A percentile compares a stretch with the other conserved stretches of the same genome.
These are phyloP conservation scores for Aspergillus cejpii DNA, from an alignment of 2,329 filamentous ascomycete species.

Conservation along the genomic window DNA sequence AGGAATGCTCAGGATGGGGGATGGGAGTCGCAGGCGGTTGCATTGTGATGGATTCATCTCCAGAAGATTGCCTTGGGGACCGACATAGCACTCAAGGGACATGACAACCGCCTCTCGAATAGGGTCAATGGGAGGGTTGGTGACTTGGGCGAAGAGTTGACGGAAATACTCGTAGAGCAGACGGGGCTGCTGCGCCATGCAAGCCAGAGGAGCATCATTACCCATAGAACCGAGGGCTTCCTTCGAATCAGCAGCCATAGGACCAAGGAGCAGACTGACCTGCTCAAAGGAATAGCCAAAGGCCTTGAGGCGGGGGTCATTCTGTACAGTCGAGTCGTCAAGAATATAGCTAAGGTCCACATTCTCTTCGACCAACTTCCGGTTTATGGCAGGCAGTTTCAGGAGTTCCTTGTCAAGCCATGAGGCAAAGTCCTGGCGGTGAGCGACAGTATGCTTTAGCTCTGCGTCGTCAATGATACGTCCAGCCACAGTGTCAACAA, in stretches of 20 bases:
- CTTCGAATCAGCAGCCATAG: constrained; percentile 96
- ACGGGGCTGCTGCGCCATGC: constrained; percentile 80
- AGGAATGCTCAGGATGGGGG: constrained; percentile 78
- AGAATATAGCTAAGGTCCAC: constrained; percentile 61
- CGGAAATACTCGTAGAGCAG: constrained; percentile 95
- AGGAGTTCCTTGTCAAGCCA: constrained; percentile 86
- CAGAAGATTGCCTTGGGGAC: constrained; percentile 87
- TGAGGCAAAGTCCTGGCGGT: constrained; percentile 74
- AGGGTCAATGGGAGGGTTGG: constrained; percentile 93
- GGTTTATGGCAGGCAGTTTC: constrained; percentile 67
- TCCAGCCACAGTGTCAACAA: constrained; percentile 84
- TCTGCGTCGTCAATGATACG: constrained; percentile 93
- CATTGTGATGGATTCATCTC: constrained; percentile 92
- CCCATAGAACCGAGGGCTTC: constrained; percentile 97
- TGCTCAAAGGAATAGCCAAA: constrained; percentile 96
- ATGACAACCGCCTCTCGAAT: constrained; percentile 97
- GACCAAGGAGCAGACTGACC: constrained; percentile 80
- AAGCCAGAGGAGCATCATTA: constrained; percentile 89
- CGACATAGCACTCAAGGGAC: constrained; percentile 94
- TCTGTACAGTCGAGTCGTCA: constrained; percentile 65
- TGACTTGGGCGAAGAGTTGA: constrained; percentile 95
- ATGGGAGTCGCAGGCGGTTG: constrained; percentile 74
- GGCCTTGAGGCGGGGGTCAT: constrained; percentile 74
- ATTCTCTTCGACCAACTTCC: constrained; percentile 50
- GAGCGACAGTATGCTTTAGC: constrained; percentile 81